These are phyloP conservation scores for Hypseocharis bilobata DNA, from an alignment of 441 rosid genomes.

Conservation along the genomic window DNA sequence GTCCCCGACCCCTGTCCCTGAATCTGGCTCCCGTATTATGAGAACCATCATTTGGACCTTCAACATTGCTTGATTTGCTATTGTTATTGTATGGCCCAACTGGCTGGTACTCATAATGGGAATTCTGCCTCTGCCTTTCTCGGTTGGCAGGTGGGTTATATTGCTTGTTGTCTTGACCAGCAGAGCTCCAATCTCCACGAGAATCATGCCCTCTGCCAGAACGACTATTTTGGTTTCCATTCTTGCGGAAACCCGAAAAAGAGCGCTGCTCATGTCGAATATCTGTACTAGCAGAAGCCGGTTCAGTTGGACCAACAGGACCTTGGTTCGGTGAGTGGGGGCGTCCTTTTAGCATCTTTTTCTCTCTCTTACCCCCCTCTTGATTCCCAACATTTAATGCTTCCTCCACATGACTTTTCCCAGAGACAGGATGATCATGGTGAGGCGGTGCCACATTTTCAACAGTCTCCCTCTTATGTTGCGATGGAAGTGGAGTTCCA, in stretches of 20 bases:
- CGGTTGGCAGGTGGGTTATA: conserved; percentile 37
- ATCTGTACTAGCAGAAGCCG: conserved; percentile 31
- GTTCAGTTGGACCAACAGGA: conserved; percentile 26
- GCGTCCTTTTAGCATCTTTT: conserved; percentile 28
- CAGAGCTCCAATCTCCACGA: conserved; percentile 59
- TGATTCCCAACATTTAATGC: conserved; percentile 23
- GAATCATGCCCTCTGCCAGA: conserved; percentile 53
- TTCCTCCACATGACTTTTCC: conserved; percentile 35
- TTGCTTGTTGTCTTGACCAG: conserved; percentile 47
- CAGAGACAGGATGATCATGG: conserved; percentile 24
- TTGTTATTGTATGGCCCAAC: conserved; percentile 44
- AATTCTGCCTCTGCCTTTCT: conserved; percentile 51
- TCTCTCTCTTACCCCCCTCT: conserved; percentile 41
- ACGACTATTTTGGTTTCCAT: conserved; percentile 45
- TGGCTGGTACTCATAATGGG: conserved; percentile 74
- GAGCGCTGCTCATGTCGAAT: conserved; percentile 35
- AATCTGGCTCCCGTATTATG: conserved; percentile 46
- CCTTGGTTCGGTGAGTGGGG: conserved; percentile 27
- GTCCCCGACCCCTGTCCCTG: conserved; percentile 60
- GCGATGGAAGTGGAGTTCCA: conserved; percentile 28
- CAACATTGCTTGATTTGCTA: conserved; percentile 34
- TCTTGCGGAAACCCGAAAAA: conserved; percentile 40
- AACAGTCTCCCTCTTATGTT: conserved; percentile 29
- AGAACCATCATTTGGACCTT: conserved; percentile 44
- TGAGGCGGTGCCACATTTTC: conserved; percentile 26